These are phyloP conservation scores for Moringa oleifera DNA, from an alignment of 345 rosid species.

Conservation along the genomic window DNA sequence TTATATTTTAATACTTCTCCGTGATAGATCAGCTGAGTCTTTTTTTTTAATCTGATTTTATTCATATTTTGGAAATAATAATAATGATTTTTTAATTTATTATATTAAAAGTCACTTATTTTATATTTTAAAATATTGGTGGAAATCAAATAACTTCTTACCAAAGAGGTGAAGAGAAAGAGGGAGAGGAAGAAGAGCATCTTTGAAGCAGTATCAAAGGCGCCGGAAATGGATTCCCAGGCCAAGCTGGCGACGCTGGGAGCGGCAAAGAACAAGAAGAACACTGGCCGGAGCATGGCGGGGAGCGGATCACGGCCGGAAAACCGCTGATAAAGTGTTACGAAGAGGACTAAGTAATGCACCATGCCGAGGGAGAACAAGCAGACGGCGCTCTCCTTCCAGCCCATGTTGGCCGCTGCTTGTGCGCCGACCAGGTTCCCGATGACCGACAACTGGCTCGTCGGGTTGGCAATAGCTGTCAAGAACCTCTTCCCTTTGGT, in stretches of 20 bases:
- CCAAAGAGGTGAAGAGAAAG: slow-evolving; percentile 33
- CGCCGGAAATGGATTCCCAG: slow-evolving; percentile 56
- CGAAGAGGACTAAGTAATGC: slow-evolving; percentile 67
- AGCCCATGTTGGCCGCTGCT: slow-evolving; percentile 55
- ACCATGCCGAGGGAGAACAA: slow-evolving; percentile 61
- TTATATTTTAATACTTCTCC: too few species aligned
- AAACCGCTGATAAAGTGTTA: slow-evolving; percentile 64
- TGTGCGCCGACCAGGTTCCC: slow-evolving; percentile 56
- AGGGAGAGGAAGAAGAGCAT: slow-evolving; percentile 58
- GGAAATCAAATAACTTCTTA: slow-evolving; percentile 5
- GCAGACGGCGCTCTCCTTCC: slow-evolving; percentile 55
- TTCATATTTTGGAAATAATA: too few species aligned
- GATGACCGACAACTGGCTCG: slow-evolving; percentile 55
- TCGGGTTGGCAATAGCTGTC: slow-evolving; percentile 52
- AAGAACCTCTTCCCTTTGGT: slow-evolving; percentile 56
- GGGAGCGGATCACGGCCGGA: slow-evolving; percentile 41
- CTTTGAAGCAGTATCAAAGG: slow-evolving; percentile 42
- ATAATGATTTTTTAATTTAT: too few species aligned
- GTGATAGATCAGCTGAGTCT: too few species aligned
- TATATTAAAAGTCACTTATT: too few species aligned
- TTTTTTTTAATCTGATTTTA: too few species aligned
- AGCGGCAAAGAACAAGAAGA: slow-evolving; percentile 71
- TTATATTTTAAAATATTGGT: too few species aligned
- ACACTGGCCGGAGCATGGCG: slow-evolving; percentile 37
- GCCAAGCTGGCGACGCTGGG: slow-evolving; percentile 62